These are phyloP conservation scores for Hansenula sp. DNA, from an alignment of 1,139 yeast species.

Conservation along the genomic window DNA sequence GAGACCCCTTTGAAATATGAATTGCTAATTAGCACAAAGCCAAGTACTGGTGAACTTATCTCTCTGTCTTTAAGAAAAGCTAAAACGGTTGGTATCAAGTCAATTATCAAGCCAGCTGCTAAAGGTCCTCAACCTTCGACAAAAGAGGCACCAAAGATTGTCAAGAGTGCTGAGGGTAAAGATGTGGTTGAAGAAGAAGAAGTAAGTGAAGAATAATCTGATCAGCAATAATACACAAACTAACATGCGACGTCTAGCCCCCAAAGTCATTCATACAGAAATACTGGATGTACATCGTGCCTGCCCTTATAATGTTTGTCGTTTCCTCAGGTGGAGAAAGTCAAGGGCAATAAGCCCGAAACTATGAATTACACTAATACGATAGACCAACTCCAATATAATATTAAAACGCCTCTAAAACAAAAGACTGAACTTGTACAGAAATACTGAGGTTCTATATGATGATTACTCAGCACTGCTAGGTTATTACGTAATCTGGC, in stretches of 20 bases:
- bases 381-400: too few relatives aligned
- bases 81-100: slow-evolving; percentile 5
- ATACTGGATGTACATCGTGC: slow-evolving; percentile 29
- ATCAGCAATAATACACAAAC: background rate
- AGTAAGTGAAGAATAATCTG: background rate
- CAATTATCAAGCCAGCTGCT: slow-evolving; percentile 5
- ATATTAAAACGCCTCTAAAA: too few relatives aligned
- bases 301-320: slow-evolving; percentile 16
- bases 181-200: slow-evolving; percentile 4
- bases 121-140: slow-evolving; percentile 10
- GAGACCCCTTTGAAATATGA: slow-evolving; percentile 10
- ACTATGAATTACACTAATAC: background rate
- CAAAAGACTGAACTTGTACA: too few relatives aligned
- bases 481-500: too few relatives aligned
- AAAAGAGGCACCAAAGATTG: slow-evolving; percentile 2
- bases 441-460: too few relatives aligned
- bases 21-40: slow-evolving; percentile 8
- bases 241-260: slow-evolving; percentile 2
- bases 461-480: background rate
- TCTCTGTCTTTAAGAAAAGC: slow-evolving; percentile 8
- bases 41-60: slow-evolving; percentile 11
- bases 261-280: slow-evolving; percentile 25
- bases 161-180: background rate
- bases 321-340: background rate
- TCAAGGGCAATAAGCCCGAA: slow-evolving; percentile 3